Conservation (phyloP, 108 stramenopile genomes). For the Parietichytrium sp. region DNA sequence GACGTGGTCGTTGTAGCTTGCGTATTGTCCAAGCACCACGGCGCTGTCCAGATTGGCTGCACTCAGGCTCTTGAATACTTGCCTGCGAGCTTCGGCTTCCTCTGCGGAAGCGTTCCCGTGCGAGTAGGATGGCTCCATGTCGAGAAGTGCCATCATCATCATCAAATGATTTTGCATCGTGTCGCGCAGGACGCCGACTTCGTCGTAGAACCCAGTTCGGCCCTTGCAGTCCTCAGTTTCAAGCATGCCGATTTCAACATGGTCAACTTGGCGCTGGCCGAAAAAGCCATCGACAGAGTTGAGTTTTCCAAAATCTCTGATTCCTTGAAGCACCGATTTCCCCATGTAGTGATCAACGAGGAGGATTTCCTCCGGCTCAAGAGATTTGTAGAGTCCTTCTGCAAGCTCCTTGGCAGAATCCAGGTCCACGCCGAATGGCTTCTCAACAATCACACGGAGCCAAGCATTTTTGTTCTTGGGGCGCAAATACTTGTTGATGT, state of each 20-base stretch:
- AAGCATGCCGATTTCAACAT: constrained; percentile 11
- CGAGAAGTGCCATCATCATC: constrained; percentile 20
- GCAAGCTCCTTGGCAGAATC: not conserved
- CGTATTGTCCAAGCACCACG: not conserved
- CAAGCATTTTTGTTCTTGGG: not conserved
- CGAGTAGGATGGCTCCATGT: not conserved
- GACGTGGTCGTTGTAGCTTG: constrained; percentile 16
- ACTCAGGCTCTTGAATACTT: not conserved
- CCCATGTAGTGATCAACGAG: constrained; percentile 32
- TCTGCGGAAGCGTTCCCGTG: not conserved
- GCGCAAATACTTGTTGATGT: constrained; percentile 26
- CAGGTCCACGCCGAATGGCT: not conserved
- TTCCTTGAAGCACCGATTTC: not conserved
- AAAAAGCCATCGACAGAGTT: not conserved
- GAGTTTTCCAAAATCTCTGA: not conserved
- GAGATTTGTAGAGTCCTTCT: not conserved
- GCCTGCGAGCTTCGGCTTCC: not conserved
- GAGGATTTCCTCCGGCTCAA: constrained; percentile 15
- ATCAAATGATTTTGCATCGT: constrained; percentile 29
- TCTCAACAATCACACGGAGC: constrained; percentile 20
- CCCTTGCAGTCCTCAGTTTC: constrained; percentile 39
- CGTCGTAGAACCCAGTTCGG: constrained; percentile 23
- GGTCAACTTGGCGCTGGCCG: not conserved
- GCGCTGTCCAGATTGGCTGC: not conserved
- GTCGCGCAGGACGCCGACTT: constrained; percentile 23